These are phyloP conservation scores for Aulographum hederae DNA, from an alignment of 2,329 filamentous ascomycete genomes.

Conservation along the genomic window DNA sequence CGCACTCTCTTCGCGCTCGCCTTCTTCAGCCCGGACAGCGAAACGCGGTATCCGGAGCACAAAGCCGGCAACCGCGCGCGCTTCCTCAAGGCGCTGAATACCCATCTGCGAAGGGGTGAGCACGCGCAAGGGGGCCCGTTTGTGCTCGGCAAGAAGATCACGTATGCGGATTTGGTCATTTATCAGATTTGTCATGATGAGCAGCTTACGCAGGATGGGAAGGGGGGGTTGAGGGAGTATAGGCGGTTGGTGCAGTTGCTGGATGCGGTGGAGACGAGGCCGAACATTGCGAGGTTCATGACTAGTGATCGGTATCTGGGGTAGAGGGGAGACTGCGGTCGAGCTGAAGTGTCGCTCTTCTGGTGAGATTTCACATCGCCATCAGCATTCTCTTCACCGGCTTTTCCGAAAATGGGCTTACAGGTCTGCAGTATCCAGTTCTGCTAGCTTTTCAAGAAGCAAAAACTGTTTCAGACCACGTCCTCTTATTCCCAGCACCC, in stretches of 20 bases:
- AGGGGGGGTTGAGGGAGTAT: conserved; percentile 11
- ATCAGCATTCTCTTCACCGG: too few species aligned
- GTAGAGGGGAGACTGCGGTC: conserved; percentile 1
- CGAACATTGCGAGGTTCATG: conserved; percentile 12
- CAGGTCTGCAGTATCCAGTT: too few species aligned
- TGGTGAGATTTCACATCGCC: too few species aligned
- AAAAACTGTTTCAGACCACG: too few species aligned
- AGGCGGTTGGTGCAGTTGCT: conserved; percentile 11
- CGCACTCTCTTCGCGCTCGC: conserved; percentile 13
- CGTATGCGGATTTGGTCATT: conserved; percentile 8
- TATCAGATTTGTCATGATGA: conserved; percentile 12
- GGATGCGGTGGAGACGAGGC: conserved; percentile 11
- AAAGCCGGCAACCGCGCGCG: conserved; percentile 7
- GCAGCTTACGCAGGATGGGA: conserved; percentile 10
- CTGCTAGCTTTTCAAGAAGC: too few species aligned
- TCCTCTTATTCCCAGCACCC: too few species aligned
- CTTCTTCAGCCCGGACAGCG: conserved; percentile 11
- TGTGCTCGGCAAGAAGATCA: conserved; percentile 11
- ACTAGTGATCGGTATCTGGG: conserved; percentile 11
- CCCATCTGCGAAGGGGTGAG: not conserved
- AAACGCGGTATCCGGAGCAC: conserved; percentile 12
- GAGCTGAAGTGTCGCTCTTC: too few species aligned
- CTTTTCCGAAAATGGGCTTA: too few species aligned
- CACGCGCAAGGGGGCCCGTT: conserved; percentile 9
- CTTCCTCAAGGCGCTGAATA: conserved; percentile 6